Evolutionary conservation across 495 filamentous ascomycete genomes (phyloP), one percentile per base, ranked within the genome.

Genomic region (Hypoxylon fragiforme): DNA sequence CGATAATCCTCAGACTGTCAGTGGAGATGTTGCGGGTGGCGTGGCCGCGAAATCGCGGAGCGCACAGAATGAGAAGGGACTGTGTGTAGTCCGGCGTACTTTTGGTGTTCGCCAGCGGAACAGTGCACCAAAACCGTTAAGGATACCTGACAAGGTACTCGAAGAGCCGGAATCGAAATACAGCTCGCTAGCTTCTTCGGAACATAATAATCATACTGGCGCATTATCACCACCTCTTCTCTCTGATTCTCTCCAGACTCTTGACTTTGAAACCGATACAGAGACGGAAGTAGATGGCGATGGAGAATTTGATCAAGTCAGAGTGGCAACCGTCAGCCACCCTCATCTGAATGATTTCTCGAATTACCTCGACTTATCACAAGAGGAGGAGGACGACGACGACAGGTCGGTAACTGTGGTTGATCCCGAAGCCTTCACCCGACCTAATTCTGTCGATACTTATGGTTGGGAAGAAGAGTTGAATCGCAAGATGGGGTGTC

Each of bases 41-140:
- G 73, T 79, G 78, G 73, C 78, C 79, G 79, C 75, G 73, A 81
- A 79, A 77, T 68, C 44, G 53, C 44, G 69, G 62, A 26, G 46
- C 60, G 44, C 48, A 31, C 35, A 57, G 62, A 24, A 60, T 45
- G 34, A 48, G 7, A 42, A 58, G 42, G 63, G 39, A 21, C 30
- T 63, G 24, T 53, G 28, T 28, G 31, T 35, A 19, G 54, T 34
- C 32, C 53, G 47, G 36, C 66, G 67, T 46, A 67, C 61, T 42
- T 56, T 70, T 38, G 66, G 60, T 28, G 44, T 68, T 26, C 64
- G 66, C 44, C 36, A 65, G 9, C 61, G 67, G 14, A 67, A 41
- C 30, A 35, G 53, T 38, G 54, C 58, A 21, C 65, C 67, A 14
- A 71, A 64, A 54, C 62, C 62, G 37, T 58, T 70, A 18, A 75